These are phyloP conservation scores for Fusarium sp. DNA, from an alignment of 2,329 filamentous ascomycete species.

Conservation along the genomic window DNA sequence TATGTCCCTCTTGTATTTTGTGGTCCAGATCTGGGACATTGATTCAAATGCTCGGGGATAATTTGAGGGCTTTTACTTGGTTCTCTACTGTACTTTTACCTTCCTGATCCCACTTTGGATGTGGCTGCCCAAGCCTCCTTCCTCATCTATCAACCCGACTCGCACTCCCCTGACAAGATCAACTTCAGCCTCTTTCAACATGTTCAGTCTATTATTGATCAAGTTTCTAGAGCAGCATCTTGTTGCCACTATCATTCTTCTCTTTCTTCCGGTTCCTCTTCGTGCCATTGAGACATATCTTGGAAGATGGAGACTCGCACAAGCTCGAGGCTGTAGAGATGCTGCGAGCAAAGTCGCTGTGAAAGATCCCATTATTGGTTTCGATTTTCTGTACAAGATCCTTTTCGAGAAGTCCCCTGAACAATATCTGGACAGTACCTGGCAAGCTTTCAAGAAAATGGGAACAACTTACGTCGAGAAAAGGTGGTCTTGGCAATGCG, in stretches of 20 bases:
- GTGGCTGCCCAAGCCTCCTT: slow-evolving; percentile 30
- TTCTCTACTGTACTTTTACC: slow-evolving; percentile 37
- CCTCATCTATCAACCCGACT: not conserved
- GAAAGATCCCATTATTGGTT: slow-evolving; percentile 50
- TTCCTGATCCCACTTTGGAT: slow-evolving; percentile 25
- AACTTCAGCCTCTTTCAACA: slow-evolving; percentile 11
- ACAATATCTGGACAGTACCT: slow-evolving; percentile 48
- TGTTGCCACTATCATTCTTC: slow-evolving; percentile 30
- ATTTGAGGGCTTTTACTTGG: slow-evolving; percentile 23
- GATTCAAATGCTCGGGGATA: slow-evolving; percentile 45
- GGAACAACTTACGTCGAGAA: slow-evolving; percentile 51
- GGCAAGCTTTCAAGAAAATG: slow-evolving; percentile 45
- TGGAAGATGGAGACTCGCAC: slow-evolving; percentile 31
- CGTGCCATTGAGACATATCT: slow-evolving; percentile 27
- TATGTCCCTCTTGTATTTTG: slow-evolving; percentile 14
- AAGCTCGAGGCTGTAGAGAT: slow-evolving; percentile 42
- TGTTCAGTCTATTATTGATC: slow-evolving; percentile 33
- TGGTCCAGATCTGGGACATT: slow-evolving; percentile 45
- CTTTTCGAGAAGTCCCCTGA: slow-evolving; percentile 46
- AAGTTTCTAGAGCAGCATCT: slow-evolving; percentile 36
- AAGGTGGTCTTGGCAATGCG: slow-evolving; percentile 51
- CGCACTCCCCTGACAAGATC: slow-evolving; percentile 2
- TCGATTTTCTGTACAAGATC: slow-evolving; percentile 53
- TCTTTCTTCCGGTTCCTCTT: slow-evolving; percentile 36
- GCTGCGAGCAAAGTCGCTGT: slow-evolving; percentile 42